Percentiles rank a stretch among this genome's conserved stretches.
Conservation (phyloP, 179 eudicot species). For the Drosera spatulata region DNA sequence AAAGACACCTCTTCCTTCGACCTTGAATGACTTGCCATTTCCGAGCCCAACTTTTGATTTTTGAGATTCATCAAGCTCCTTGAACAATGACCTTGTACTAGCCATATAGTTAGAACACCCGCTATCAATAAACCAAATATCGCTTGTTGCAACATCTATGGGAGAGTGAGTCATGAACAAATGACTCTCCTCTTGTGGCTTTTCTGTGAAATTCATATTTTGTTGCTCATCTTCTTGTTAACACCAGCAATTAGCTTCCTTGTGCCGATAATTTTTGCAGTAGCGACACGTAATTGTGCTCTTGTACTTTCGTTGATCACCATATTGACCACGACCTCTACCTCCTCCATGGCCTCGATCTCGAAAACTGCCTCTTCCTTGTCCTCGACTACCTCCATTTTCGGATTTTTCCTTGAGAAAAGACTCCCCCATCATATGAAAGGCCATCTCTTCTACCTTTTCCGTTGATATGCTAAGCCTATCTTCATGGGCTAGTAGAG, state of each 20-base stretch:
- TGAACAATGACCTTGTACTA: background rate
- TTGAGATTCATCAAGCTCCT: background rate
- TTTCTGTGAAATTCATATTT: background rate
- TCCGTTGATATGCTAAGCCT: background rate
- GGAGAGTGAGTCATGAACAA: background rate
- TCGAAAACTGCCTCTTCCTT: too few species aligned
- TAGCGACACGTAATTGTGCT: too few species aligned
- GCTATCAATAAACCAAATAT: slow-evolving; percentile 14
- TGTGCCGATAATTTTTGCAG: too few species aligned
- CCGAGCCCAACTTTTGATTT: too few species aligned
- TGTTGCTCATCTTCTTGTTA: background rate
- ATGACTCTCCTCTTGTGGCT: slow-evolving; percentile 2
- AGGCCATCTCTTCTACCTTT: slow-evolving; percentile 3
- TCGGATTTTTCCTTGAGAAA: too few species aligned
- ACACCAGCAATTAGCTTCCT: too few species aligned
- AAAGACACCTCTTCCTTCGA: slow-evolving; percentile 6
- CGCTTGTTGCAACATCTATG: background rate
- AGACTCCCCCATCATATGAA: background rate
- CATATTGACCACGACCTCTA: too few species aligned
- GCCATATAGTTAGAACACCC: slow-evolving; percentile 14
- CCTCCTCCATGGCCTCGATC: too few species aligned
- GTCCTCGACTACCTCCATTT: too few species aligned
- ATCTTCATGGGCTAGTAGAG: slow-evolving; percentile 6
- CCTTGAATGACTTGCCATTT: background rate
- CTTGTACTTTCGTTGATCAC: too few species aligned